Conservation (phyloP, 176 grass and related monocot species). For the Tillandsia leiboldiana region DNA sequence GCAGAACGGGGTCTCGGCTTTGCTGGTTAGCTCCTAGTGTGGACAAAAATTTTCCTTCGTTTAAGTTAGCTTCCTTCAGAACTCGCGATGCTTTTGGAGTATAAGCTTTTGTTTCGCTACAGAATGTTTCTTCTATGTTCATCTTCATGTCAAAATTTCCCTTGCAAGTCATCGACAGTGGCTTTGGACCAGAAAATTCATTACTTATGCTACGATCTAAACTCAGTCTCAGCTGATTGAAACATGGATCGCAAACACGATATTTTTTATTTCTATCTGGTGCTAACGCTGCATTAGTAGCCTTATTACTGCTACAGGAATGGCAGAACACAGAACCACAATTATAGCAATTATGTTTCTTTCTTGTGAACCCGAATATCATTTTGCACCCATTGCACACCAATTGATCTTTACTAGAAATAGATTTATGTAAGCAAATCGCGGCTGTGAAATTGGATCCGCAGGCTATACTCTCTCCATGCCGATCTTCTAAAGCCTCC, state of each 20-base stretch:
- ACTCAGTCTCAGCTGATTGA: conserved; percentile 46
- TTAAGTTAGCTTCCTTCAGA: conserved; percentile 46
- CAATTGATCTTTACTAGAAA: conserved; percentile 73
- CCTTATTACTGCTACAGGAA: conserved; percentile 71
- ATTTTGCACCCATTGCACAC: conserved; percentile 62
- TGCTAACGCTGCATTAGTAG: conserved; percentile 48
- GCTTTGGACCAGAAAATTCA: conserved; percentile 14
- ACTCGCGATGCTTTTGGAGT: conserved; percentile 52
- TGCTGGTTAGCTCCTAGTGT: conserved; percentile 24
- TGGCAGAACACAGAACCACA: conserved; percentile 82
- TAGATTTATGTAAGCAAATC: conserved; percentile 65
- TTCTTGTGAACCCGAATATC: conserved; percentile 75
- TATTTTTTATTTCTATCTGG: conserved; percentile 55
- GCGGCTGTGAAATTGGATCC: conserved; percentile 68
- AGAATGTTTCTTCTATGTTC: conserved; percentile 37
- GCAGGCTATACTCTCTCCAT: conserved; percentile 81
- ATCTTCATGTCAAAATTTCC: conserved; percentile 24
- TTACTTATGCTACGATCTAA: conserved; percentile 20
- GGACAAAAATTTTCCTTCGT: conserved; percentile 30
- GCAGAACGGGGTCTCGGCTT: conserved; percentile 13
- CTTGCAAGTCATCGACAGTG: conserved; percentile 16
- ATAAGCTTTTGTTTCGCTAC: conserved; percentile 39
- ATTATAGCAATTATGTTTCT: conserved; percentile 89
- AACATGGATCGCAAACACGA: conserved; percentile 68
- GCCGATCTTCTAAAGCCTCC: conserved; percentile 53